Evolutionary conservation across 352 stramenopile species (phyloP).

Genomic region (Globisporangium radiosum): DNA sequence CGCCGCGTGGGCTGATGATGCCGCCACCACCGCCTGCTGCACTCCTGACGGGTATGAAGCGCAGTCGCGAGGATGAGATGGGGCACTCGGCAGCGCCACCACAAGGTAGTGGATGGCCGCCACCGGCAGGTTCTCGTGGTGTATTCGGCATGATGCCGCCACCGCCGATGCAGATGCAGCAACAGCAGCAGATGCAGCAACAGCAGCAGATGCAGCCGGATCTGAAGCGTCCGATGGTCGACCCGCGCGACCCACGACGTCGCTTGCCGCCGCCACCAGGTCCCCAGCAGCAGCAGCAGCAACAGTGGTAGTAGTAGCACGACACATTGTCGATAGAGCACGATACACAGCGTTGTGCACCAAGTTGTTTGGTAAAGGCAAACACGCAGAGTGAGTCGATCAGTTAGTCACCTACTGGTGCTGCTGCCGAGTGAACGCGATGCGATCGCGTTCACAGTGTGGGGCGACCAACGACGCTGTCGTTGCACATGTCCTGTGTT

Average conservation of each 20-base stretch:
- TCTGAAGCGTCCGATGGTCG: conserved; percentile 8
- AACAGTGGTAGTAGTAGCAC: not conserved
- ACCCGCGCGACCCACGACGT: conserved; percentile 10
- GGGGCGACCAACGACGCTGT: no score
- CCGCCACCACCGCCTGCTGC: conserved; percentile 14
- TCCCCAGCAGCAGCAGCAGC: not conserved
- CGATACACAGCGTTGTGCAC: no score
- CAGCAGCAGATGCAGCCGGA: conserved; percentile 8
- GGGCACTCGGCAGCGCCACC: not conserved
- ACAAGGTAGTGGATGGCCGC: conserved; percentile 5
- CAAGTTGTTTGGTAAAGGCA: no score
- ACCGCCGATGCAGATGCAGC: conserved; percentile 2
- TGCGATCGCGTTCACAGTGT: no score
- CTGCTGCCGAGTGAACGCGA: no score
- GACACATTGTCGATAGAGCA: not conserved
- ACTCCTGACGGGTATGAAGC: conserved; percentile 14
- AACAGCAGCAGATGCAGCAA: conserved; percentile 3
- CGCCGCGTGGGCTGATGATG: conserved; percentile 4
- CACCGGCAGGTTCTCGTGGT: conserved; percentile 6
- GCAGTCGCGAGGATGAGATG: conserved; percentile 9
- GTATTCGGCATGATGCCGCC: conserved; percentile 3
- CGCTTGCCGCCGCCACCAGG: conserved; percentile 2
- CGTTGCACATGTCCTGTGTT: no score
- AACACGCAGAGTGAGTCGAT: no score
- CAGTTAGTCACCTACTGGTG: no score